Evolutionary conservation across 768 basidiomycete genomes (phyloP).

Genomic region (Inosperma sp.): DNA sequence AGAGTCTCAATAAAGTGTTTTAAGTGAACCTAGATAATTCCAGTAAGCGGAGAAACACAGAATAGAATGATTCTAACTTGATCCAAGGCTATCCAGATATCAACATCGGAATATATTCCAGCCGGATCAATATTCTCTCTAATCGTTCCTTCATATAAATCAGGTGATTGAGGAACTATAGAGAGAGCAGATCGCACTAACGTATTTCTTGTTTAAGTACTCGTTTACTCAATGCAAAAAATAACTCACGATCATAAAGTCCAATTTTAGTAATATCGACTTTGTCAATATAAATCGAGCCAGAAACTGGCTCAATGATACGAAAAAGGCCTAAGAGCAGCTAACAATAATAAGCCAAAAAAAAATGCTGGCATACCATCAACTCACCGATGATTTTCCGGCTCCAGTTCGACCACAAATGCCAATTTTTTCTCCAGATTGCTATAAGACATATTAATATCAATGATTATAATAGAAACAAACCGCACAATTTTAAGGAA

Average conservation of each 20-base stretch:
- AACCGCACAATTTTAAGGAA: conserved; percentile 62
- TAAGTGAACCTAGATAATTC: conserved; percentile 48
- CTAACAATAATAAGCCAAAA: conserved; percentile 39
- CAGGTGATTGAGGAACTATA: conserved; percentile 80
- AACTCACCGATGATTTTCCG: conserved; percentile 69
- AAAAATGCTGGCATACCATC: background rate
- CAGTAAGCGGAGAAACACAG: background rate
- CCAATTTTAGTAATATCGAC: conserved; percentile 79
- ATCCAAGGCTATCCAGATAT: conserved; percentile 84
- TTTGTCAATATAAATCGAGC: conserved; percentile 67
- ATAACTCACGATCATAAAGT: conserved; percentile 56
- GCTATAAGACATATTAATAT: conserved; percentile 33
- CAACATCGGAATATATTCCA: conserved; percentile 64
- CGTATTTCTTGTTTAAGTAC: background rate
- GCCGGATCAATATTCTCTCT: conserved; percentile 90
- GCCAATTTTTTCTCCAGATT: conserved; percentile 83
- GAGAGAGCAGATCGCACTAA: conserved; percentile 73
- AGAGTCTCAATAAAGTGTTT: conserved; percentile 64
- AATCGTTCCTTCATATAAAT: conserved; percentile 67
- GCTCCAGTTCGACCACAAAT: conserved; percentile 81
- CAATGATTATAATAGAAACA: background rate
- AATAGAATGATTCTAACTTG: conserved; percentile 37
- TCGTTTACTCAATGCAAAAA: background rate
- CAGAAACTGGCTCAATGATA: conserved; percentile 65
- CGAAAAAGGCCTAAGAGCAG: conserved; percentile 70